Base-by-base conservation (phyloP, 768 basidiomycete genomes). In the Termitomyces sp. region DNA sequence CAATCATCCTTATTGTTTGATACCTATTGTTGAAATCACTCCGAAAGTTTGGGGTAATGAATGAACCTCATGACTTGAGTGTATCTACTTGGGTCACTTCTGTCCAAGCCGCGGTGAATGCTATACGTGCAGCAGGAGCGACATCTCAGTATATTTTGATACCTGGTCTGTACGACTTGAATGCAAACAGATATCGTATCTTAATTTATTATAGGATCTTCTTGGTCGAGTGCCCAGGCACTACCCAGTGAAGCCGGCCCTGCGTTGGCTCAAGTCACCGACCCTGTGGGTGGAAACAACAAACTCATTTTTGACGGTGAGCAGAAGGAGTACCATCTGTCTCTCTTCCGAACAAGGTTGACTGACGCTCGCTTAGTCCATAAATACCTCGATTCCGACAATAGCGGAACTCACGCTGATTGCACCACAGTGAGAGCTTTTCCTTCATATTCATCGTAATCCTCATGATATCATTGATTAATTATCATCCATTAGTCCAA, bases 371-470 rank as follows among this genome's bases (percentile, higher is more conserved):
- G 28, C 30, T 26, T 31, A 55, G 81, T 83, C 8, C 84, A 85
- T 73, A 79, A 81, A 65, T 85, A 85, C 68, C 76, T 82, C 51
- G 84, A 85, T 65, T 71, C 61, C 14, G 81, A 83, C 63, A 77
- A 75, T 62, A 77, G 75, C 55, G 78, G 64, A 58, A 77, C 70
- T 7, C 67, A 74, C 55, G 19, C 59, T 15, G 65, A 76, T 66
- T 71, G 70, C 42, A 61, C 60, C 26, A 71, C 71, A 54, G 68
- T 64, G 53, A 53, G 40, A 49, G 5, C 19, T 3, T 26, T 17
- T 9, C 19, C 35, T 35, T 12, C 35, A 14, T 3, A 35, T 30
- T 37, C 12, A 15, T 33, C 33, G 9, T 28, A 26, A 50, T 23
- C 23, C 23, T 23, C 23, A 23, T 17, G 38, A n/a, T 44, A 35